A percentile compares a stretch with the other conserved stretches of the same genome.
These are phyloP conservation scores for Pestalotiopsis sp. DNA, from an alignment of 2,329 filamentous ascomycete genomes.

Conservation along the genomic window DNA sequence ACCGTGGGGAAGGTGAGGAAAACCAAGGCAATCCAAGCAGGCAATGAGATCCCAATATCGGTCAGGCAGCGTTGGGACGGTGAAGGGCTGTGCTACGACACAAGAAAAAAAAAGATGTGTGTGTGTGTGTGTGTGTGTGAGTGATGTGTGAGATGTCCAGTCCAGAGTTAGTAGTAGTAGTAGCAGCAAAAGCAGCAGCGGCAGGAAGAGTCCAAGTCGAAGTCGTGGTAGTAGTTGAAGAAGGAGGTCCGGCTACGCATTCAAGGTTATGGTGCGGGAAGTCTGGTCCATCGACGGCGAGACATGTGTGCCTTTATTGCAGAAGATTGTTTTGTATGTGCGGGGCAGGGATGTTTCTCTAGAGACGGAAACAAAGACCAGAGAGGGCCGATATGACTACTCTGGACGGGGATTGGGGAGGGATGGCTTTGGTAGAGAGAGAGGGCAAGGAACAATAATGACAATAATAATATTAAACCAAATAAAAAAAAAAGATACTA, in stretches of 20 bases:
- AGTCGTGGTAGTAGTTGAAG: slow-evolving; percentile 33
- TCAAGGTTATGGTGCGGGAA: slow-evolving; percentile 51
- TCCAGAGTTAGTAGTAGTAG: background rate
- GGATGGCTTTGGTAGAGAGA: background rate
- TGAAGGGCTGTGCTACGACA: slow-evolving; percentile 36
- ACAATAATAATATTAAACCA: background rate
- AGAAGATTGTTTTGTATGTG: slow-evolving; percentile 51
- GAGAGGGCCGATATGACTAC: slow-evolving; percentile 32
- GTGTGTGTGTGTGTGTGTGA: slow-evolving; percentile 31
- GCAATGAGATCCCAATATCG: slow-evolving; percentile 25
- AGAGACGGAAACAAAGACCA: slow-evolving; percentile 39
- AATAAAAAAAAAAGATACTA: slow-evolving; percentile 13
- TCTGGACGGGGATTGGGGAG: background rate
- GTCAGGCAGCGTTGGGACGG: slow-evolving; percentile 36
- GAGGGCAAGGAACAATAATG: background rate
- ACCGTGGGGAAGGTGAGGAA: slow-evolving; percentile 44
- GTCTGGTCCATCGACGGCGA: slow-evolving; percentile 58
- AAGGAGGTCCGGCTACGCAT: slow-evolving; percentile 51
- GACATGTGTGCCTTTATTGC: slow-evolving; percentile 69
- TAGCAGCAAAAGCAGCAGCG: background rate
- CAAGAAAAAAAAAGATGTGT: slow-evolving; percentile 40
- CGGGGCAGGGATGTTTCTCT: slow-evolving; percentile 52
- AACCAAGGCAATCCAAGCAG: slow-evolving; percentile 19
- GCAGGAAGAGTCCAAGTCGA: background rate
- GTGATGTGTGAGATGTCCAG: slow-evolving; percentile 15